A percentile compares a stretch with the other conserved stretches of the same genome.
phyloP scores from a whole-genome alignment of 1,284 basidiomycete species.

The Boletus holoroseus region DNA sequence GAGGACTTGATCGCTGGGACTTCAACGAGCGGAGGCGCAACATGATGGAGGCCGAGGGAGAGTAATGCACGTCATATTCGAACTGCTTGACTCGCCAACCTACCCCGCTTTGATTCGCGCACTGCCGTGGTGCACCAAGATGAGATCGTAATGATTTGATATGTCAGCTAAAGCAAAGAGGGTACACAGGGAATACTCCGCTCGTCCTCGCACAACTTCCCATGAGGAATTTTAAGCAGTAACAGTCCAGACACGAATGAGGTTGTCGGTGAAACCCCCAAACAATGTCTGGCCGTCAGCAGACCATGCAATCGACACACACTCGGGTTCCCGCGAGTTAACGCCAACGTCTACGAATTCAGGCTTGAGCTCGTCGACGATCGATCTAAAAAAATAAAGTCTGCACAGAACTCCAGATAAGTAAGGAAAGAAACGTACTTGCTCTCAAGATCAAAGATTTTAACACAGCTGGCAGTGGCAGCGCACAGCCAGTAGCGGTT shows the following conservation, averaged over 20 bases:
- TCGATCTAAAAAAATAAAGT: conserved; percentile 58
- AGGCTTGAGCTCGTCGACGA: conserved; percentile 98
- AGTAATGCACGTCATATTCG: conserved; percentile 1
- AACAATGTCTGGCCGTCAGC: conserved; percentile 97
- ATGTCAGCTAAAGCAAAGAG: conserved; percentile 24
- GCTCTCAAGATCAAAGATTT: conserved; percentile 98
- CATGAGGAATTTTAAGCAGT: conserved; percentile 51
- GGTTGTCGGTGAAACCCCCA: conserved; percentile 90
- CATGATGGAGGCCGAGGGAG: conserved; percentile 42
- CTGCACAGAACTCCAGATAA: background rate
- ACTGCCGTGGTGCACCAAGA: background rate
- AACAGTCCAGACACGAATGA: conserved; percentile 90
- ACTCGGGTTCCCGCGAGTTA: conserved; percentile 86
- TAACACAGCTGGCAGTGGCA: conserved; percentile 95
- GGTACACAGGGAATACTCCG: conserved; percentile 18
- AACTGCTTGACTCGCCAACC: background rate
- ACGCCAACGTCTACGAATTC: conserved; percentile 79
- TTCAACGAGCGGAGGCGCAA: conserved; percentile 57
- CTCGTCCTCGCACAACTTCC: conserved; percentile 28
- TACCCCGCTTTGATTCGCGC: background rate
- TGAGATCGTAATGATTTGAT: conserved; percentile 21
- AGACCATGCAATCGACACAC: conserved; percentile 98
- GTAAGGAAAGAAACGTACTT: conserved; percentile 57
- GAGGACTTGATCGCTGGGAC: conserved; percentile 69
- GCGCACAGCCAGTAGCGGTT: conserved; percentile 99